Evolutionary conservation across 148 eudicot genomes (phyloP), one percentile per base, ranked within the genome.

Genomic region (Rhododendron griersonianum): DNA sequence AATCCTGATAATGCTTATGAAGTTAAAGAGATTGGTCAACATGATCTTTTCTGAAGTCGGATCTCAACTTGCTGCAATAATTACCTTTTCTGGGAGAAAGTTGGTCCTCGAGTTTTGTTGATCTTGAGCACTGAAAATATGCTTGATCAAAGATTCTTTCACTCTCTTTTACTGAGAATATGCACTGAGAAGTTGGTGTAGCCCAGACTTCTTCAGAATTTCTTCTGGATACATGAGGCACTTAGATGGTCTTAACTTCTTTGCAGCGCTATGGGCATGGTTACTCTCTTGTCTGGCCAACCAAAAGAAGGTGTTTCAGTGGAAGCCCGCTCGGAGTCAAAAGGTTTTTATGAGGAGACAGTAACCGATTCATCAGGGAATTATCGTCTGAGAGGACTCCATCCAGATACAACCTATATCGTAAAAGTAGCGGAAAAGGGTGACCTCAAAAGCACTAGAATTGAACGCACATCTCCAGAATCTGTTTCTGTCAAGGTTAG

Each of bases 261-360:
- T 78, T 86, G 79, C 95, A 97, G 99, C 89, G 99, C 95, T 61
- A 93, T 95, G 92, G 99, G 99, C 82, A 85, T 77, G 67, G 90
- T 95, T 86, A 93, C 95, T 86, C 91, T 94, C 88, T 91, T 97
- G 89, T 95, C 99, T 86, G 98, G 98, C 82, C 96, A 93, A 87
- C 94, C 99, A 81, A 93, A 91, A 86, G 98, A 92, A 89, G 98
- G 98, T 83, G 92, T 95, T 71, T 83, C 95, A 83, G 88, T 97
- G 71, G 99, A 97, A 92, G 99, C 99, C 81, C 91, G 95, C 35
- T 93, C 99, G 3, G 98, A 94, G 84, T 88, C 94, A 30, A 88
- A 93, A 91, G 98, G 99, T 83, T 94, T 91, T 87, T 95, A 94
- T 89, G 99, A 95, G 91, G 99, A 97, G 87, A 89, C 99, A n/a